Conservation (phyloP, 208 protist species). For the Acanthamoeba castellanii region DNA sequence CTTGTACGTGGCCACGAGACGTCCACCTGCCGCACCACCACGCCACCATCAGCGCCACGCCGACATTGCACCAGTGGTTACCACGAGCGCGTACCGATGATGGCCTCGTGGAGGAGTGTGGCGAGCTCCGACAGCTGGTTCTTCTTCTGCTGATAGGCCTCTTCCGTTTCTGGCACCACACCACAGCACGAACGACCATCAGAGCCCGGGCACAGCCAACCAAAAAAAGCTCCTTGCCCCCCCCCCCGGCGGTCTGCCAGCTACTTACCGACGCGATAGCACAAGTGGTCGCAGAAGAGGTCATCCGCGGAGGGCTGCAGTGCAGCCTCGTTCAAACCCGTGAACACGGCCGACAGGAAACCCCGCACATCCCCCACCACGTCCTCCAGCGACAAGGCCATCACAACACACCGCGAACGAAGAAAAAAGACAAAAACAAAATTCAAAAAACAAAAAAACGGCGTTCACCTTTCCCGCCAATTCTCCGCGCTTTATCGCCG, state of each 20-base stretch:
- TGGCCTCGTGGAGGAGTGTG: slow-evolving; percentile 14
- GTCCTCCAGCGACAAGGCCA: not conserved
- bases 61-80: not conserved
- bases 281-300: slow-evolving; percentile 40
- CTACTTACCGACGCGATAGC: slow-evolving; percentile 49
- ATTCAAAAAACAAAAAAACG: not conserved
- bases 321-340: not conserved
- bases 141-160: slow-evolving; percentile 47
- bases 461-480: no score
- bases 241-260: not conserved
- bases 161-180: not conserved
- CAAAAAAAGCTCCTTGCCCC: no score
- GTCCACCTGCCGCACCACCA: slow-evolving; percentile 1
- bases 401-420: not conserved
- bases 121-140: not conserved
- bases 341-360: not conserved
- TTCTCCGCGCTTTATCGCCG: no score
- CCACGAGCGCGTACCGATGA: not conserved
- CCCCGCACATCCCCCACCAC: slow-evolving; percentile 15
- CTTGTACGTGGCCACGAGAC: slow-evolving; percentile 43
- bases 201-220: no score
- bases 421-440: not conserved
- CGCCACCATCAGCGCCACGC: not conserved
- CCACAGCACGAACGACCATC: no score
- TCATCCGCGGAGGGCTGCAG: not conserved